Evolutionary conservation across 2,329 filamentous ascomycete species (phyloP).

Genomic region (Colletotrichum graminicola): DNA sequence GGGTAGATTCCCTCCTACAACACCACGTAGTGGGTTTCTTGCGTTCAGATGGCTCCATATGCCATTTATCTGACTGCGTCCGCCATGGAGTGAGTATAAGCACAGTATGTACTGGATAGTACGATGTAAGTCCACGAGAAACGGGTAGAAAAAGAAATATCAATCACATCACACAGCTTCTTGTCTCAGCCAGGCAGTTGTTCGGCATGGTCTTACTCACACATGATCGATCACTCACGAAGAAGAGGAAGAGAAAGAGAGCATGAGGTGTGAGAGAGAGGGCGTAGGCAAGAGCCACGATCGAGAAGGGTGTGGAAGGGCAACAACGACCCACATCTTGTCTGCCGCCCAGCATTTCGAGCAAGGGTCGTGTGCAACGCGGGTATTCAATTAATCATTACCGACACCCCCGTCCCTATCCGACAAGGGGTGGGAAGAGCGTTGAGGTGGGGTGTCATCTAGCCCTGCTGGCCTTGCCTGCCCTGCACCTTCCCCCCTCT

Average conservation of each 20-base stretch:
- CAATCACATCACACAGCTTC: background rate
- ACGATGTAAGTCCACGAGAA: background rate
- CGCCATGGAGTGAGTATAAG: background rate
- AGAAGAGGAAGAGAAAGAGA: background rate
- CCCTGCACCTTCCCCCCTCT: conserved; percentile 14
- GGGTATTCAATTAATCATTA: background rate
- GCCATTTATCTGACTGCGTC: background rate
- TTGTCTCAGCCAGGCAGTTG: background rate
- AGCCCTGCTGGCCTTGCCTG: conserved; percentile 34
- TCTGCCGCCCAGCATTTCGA: background rate
- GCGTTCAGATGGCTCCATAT: background rate
- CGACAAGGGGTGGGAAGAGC: background rate
- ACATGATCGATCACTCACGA: background rate
- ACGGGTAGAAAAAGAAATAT: background rate
- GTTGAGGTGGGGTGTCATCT: conserved; percentile 24
- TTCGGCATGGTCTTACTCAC: conserved; percentile 1
- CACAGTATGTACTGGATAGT: no score
- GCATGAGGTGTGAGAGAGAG: background rate
- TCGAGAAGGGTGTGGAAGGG: background rate
- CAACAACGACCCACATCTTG: background rate
- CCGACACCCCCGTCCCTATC: background rate
- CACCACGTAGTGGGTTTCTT: background rate
- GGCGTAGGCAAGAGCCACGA: background rate
- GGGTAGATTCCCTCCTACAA: background rate
- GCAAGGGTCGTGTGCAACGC: background rate